A percentile compares a stretch with the other conserved stretches of the same genome.
Evolutionary conservation across 345 rosid genomes (phyloP).

Genomic region (Ceriops tagal): DNA sequence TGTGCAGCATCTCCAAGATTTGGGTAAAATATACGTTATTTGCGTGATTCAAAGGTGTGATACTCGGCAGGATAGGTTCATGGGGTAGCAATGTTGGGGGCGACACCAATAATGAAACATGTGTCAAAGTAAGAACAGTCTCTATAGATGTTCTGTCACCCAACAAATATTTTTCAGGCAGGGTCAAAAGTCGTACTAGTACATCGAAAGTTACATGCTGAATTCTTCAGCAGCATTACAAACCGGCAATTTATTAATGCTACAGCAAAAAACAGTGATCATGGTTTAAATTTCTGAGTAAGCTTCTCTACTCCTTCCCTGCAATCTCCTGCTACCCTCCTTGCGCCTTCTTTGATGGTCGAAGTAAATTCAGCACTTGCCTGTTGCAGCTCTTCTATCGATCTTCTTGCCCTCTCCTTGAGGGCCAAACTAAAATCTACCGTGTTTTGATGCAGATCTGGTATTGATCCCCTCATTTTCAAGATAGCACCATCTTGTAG

Average conservation of each 20-base stretch:
- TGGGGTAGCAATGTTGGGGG: too few relatives aligned
- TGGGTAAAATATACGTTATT: too few relatives aligned
- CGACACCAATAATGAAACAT: too few relatives aligned
- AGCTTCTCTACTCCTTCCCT: constrained; percentile 61
- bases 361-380: constrained; percentile 40
- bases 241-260: constrained; percentile 18
- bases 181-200: neutral
- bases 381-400: constrained; percentile 55
- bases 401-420: constrained; percentile 33
- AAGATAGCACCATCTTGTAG: constrained; percentile 18
- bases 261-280: neutral
- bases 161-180: too few relatives aligned
- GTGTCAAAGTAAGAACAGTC: neutral
- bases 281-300: constrained; percentile 58
- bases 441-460: constrained; percentile 54
- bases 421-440: constrained; percentile 31
- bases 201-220: neutral
- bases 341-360: constrained; percentile 52
- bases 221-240: constrained; percentile 7
- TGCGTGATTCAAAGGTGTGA: too few relatives aligned
- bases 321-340: constrained; percentile 59
- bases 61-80: too few relatives aligned
- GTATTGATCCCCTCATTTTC: constrained; percentile 39
- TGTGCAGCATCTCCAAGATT: too few relatives aligned
- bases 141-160: neutral